Percentiles rank a stretch among this genome's conserved stretches.
Conservation (phyloP, 2,329 filamentous ascomycete genomes). For the Rhinocladiella mackenziei region DNA sequence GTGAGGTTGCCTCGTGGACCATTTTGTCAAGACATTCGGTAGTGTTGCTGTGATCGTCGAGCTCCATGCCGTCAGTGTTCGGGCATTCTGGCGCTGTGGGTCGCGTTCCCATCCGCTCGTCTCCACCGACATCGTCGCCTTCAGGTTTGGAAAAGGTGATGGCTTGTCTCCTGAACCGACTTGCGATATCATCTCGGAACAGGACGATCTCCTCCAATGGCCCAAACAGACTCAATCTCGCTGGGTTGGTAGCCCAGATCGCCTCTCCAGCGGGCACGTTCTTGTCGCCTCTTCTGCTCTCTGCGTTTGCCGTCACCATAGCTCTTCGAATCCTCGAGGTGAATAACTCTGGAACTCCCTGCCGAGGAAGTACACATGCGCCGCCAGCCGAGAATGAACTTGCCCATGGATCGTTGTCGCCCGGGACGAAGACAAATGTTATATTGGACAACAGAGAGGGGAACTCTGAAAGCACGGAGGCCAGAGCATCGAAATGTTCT, state of each 20-base stretch:
- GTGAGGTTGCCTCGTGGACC: constrained; percentile 28
- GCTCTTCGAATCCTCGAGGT: constrained; percentile 78
- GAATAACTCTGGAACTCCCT: constrained; percentile 76
- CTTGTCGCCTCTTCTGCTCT: constrained; percentile 52
- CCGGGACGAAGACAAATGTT: constrained; percentile 88
- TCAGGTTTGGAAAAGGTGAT: constrained; percentile 59
- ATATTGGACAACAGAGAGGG: constrained; percentile 71
- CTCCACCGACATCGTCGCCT: constrained; percentile 36
- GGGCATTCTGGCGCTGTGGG: constrained; percentile 25
- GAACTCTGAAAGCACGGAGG: constrained; percentile 76
- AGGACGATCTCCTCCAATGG: constrained; percentile 82
- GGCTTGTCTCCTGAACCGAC: constrained; percentile 70
- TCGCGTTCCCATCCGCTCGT: constrained; percentile 22
- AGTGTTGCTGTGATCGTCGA: constrained; percentile 33
- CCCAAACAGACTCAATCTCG: constrained; percentile 77
- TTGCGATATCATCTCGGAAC: constrained; percentile 80
- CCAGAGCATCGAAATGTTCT: constrained; percentile 87
- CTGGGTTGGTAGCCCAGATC: constrained; percentile 85
- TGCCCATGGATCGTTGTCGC: constrained; percentile 96
- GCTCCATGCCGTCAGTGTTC: constrained; percentile 35
- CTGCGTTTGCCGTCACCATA: constrained; percentile 73
- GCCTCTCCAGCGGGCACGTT: constrained; percentile 63
- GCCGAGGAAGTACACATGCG: constrained; percentile 45
- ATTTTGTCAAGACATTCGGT: constrained; percentile 10
- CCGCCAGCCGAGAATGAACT: constrained; percentile 64